Base-by-base conservation (phyloP, 225 moss, liverwort and hornwort species). In the Marchantia paleacea region DNA sequence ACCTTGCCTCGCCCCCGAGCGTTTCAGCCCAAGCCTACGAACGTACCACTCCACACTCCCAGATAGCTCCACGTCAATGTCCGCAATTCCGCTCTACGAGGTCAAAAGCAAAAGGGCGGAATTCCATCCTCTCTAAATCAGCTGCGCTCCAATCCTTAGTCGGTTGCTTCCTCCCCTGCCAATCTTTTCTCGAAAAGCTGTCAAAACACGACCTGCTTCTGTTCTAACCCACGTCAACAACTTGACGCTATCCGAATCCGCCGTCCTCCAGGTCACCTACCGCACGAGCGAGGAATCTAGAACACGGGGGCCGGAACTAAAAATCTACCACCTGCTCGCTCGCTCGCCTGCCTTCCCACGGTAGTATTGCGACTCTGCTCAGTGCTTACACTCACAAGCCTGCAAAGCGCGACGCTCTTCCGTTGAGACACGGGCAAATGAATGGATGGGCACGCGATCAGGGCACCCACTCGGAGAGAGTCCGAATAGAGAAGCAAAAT, bases 81-180 rank as follows among this genome's bases (percentile, higher is more conserved):
- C 65, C 78, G 62, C 64, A 78, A 78, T 49, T 78, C 64, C 25
- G 9, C 78, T 50, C 78, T 18, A n/a, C 51, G 51, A 49, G 49
- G 65, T 78, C 65, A 64, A 51, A 63, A 58, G 62, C 47, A 65
- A 25, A 51, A 22, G 63, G n/a, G 48, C 14, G 22, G 78, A 78
- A 49, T 78, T 26, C 20, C 24, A 78, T 78, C 65, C 22, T 78
- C 65, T 7, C 8, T 8, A 31, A 78, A 78, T 78, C 77, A 48
- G 24, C 64, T 78, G 22, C 22, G 77, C 25, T 51, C 64, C 75
- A 75, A 50, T 52, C 78, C 64, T 65, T 65, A 29, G 39, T 39
- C 39, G 39, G 39, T 2, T 39, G 39, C 61, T 76, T 60, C 61
- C 62, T 60, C 54, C 28, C 55, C 12, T 55, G 54, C 39, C 22